These are phyloP conservation scores for Moesziomyces sp. DNA, from an alignment of 1,284 basidiomycete genomes.

Conservation along the genomic window DNA sequence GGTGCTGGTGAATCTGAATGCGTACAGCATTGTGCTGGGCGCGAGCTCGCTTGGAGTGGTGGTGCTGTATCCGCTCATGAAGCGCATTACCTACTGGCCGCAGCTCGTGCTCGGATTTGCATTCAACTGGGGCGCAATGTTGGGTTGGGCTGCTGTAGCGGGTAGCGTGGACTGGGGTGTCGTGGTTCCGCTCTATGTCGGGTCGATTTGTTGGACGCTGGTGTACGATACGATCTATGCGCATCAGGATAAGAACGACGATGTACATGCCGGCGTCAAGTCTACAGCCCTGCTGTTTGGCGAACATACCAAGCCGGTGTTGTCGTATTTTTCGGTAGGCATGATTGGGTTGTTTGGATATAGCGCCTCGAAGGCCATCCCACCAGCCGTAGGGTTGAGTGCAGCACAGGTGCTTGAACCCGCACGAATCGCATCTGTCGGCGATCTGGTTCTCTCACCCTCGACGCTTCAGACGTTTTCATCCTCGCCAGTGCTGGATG, in stretches of 20 bases:
- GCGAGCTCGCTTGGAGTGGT: conserved; percentile 89
- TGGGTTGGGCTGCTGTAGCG: conserved; percentile 95
- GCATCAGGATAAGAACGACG: conserved; percentile 97
- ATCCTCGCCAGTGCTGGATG: conserved; percentile 14
- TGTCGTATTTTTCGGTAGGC: conserved; percentile 79
- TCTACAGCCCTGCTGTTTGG: conserved; percentile 91
- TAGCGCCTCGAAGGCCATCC: conserved; percentile 69
- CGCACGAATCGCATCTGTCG: conserved; percentile 11
- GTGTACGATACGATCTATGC: conserved; percentile 99
- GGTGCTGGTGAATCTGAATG: conserved; percentile 89
- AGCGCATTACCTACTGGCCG: conserved; percentile 95
- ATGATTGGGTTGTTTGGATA: conserved; percentile 81
- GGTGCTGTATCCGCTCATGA: conserved; percentile 94
- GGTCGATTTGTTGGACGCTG: conserved; percentile 90
- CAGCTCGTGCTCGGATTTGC: conserved; percentile 81
- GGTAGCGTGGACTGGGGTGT: conserved; percentile 80
- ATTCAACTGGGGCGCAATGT: conserved; percentile 96
- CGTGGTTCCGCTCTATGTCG: conserved; percentile 85
- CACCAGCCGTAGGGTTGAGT: conserved; percentile 11
- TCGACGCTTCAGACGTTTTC: conserved; percentile 15
- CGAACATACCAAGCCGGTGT: conserved; percentile 78
- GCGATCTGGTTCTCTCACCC: conserved; percentile 26
- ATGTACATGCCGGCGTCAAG: conserved; percentile 86
- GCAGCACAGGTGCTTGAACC: conserved; percentile 14
- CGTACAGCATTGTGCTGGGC: conserved; percentile 92